Percentiles rank a stretch among this genome's conserved stretches.
Evolutionary conservation across 148 eudicot genomes (phyloP).

Genomic region (Talinum fruticosum): DNA sequence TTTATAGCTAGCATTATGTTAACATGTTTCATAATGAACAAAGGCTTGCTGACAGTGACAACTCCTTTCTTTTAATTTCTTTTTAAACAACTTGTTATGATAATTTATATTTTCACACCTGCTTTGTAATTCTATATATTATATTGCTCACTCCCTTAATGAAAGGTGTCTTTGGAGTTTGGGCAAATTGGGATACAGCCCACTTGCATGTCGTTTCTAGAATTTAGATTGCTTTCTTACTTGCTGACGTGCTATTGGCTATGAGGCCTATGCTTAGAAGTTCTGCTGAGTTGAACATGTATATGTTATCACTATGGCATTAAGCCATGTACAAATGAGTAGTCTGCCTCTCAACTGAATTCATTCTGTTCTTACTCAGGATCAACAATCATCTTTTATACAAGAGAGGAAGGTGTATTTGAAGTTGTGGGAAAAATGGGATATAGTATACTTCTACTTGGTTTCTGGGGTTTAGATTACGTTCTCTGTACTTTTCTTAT

Average conservation of each 20-base stretch:
- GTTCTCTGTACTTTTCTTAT: background rate
- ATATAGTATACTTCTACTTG: background rate
- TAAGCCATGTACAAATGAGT: no score
- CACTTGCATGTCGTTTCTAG: background rate
- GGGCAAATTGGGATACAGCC: background rate
- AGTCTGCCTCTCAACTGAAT: no score
- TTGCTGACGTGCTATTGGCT: no score
- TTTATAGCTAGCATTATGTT: background rate
- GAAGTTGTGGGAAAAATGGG: background rate
- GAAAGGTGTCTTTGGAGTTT: background rate
- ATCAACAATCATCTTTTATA: no score
- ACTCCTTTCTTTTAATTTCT: background rate
- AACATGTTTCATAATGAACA: constrained; percentile 5
- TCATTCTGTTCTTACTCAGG: no score
- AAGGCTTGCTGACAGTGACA: background rate
- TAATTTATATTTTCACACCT: background rate
- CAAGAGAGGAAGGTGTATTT: background rate
- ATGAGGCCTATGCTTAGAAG: no score
- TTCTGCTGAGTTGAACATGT: no score
- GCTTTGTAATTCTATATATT: no score
- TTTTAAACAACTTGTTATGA: background rate
- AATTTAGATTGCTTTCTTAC: no score
- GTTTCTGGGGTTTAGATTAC: background rate
- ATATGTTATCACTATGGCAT: no score
- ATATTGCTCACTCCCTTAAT: background rate